Percentiles rank a stretch among this genome's conserved stretches.
Evolutionary conservation across 805 yeast species (phyloP).

Genomic region (Barnettozyma salicaria): DNA sequence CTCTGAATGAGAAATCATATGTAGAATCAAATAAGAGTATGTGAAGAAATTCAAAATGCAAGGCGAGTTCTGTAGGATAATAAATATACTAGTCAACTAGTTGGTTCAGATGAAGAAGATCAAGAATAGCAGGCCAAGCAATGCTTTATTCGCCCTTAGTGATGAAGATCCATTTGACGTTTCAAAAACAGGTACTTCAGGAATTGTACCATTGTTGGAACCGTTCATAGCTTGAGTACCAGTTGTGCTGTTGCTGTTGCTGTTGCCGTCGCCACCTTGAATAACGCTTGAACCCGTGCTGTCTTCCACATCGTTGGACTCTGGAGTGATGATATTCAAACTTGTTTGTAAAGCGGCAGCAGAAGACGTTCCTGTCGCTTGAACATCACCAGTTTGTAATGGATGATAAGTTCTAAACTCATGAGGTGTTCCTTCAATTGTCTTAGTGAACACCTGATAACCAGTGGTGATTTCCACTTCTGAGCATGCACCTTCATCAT

Average conservation of each 20-base stretch:
- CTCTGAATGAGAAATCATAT: no score
- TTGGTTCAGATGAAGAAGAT: neutral
- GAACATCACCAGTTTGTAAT: neutral
- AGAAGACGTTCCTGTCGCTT: neutral
- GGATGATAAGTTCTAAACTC: constrained; percentile 5
- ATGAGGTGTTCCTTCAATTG: constrained; percentile 3
- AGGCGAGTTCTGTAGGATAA: no score
- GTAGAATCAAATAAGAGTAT: neutral
- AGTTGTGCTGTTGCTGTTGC: neutral
- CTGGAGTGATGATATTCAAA: neutral
- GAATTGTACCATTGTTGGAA: neutral
- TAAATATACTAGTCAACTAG: no score
- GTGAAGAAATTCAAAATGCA: constrained; percentile 3
- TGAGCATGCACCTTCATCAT: constrained; percentile 2
- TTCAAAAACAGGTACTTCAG: constrained; percentile 1
- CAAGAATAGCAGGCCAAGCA: constrained; percentile 1
- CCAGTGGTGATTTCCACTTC: constrained; percentile 3
- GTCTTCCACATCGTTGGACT: no score
- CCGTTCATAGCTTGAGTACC: neutral
- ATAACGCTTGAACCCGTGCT: neutral
- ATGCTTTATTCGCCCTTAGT: constrained; percentile 2
- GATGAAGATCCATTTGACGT: constrained; percentile 3
- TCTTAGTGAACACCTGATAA: constrained; percentile 5
- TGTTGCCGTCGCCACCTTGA: neutral
- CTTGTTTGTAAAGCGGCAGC: neutral